These are phyloP conservation scores for Didymella pinodella DNA, from an alignment of 2,329 filamentous ascomycete genomes.

Conservation along the genomic window DNA sequence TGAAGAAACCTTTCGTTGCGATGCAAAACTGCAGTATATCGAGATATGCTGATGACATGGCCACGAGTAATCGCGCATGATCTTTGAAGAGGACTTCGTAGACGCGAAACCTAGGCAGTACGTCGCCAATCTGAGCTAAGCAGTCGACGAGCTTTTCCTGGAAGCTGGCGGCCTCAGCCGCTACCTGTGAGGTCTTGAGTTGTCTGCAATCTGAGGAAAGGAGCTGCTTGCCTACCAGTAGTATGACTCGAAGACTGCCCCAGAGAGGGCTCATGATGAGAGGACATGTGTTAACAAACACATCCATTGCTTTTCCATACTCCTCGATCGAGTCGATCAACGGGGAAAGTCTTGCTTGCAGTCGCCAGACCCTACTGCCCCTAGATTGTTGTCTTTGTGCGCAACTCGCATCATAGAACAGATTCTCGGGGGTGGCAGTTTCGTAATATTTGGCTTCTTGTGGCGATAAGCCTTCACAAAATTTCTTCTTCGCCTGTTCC, in stretches of 20 bases:
- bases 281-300: background rate
- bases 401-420: background rate
- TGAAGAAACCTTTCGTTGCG: background rate
- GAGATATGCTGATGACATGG: no score
- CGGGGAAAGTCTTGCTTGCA: background rate
- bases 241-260: background rate
- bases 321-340: background rate
- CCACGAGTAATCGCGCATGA: no score
- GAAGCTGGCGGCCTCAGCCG: background rate
- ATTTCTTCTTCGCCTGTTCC: background rate
- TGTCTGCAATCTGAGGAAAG: background rate
- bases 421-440: background rate
- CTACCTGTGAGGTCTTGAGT: no score
- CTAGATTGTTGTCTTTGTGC: background rate
- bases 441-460: background rate
- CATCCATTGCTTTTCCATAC: background rate
- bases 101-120: background rate
- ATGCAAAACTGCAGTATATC: background rate
- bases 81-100: no score
- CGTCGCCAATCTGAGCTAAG: background rate
- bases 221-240: background rate
- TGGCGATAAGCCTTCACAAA: background rate
- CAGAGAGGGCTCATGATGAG: background rate
- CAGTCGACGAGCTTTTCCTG: background rate
- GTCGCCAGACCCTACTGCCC: background rate